Conservation (phyloP, 1,139 yeast species). For the Taphrina pruni region DNA sequence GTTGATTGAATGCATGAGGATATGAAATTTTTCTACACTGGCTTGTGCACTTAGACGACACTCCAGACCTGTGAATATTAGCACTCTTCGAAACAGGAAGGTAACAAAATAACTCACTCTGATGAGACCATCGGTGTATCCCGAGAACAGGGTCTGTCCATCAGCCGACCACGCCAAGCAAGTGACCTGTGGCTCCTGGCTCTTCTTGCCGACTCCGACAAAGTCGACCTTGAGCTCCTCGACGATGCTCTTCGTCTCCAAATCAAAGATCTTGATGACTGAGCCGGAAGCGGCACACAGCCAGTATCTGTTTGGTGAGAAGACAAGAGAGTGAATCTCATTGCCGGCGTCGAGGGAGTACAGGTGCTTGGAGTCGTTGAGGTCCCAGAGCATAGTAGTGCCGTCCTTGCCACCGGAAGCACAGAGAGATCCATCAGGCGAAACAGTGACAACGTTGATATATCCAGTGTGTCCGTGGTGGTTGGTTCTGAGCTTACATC, state of each 20-base stretch:
- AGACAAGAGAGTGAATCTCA: slow-evolving; percentile 97
- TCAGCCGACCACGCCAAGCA: slow-evolving; percentile 99
- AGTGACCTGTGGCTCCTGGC: slow-evolving; percentile 98
- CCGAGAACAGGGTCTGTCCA: slow-evolving; percentile 99
- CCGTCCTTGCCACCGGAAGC: slow-evolving; percentile 99
- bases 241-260: slow-evolving; percentile 92
- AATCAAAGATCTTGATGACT: slow-evolving; percentile 98
- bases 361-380: slow-evolving; percentile 83
- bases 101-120: slow-evolving; percentile 38
- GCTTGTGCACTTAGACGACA: slow-evolving; percentile 26
- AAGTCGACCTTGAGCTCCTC: slow-evolving; percentile 99
- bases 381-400: slow-evolving; percentile 98
- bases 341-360: slow-evolving; percentile 96
- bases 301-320: slow-evolving; percentile 99
- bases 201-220: slow-evolving; percentile 78
- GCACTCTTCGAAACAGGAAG: background rate
- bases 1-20: background rate
- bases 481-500: slow-evolving; percentile 90
- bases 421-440: slow-evolving; percentile 99
- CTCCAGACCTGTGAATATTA: slow-evolving; percentile 31
- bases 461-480: slow-evolving; percentile 99
- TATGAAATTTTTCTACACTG: slow-evolving; percentile 19
- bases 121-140: slow-evolving; percentile 90
- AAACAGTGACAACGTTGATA: slow-evolving; percentile 95
- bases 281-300: slow-evolving; percentile 99